phyloP scores from a whole-genome alignment of 768 basidiomycete species.

The Podaxis sp. region DNA sequence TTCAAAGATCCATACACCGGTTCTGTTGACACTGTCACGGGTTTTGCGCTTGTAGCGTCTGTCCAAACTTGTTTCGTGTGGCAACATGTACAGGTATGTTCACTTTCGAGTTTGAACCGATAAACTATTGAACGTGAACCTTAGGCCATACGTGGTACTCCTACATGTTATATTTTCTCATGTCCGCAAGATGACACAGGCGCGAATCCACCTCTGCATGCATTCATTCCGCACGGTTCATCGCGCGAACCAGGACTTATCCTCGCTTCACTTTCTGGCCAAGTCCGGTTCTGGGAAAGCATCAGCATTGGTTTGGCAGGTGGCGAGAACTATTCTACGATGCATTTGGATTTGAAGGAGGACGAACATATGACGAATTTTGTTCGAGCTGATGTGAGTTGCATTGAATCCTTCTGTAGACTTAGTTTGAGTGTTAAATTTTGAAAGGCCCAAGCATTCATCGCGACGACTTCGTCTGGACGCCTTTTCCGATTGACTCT shows the following conservation, averaged over 20 bases:
- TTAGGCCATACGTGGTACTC: constrained; percentile 64
- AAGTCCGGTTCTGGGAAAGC: constrained; percentile 85
- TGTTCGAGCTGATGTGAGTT: constrained; percentile 62
- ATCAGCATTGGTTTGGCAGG: constrained; percentile 83
- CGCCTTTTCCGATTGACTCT: constrained; percentile 63
- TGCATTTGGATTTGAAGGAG: constrained; percentile 45
- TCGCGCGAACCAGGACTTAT: constrained; percentile 87
- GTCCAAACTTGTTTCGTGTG: constrained; percentile 78
- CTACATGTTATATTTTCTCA: constrained; percentile 82
- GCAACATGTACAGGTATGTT: constrained; percentile 69
- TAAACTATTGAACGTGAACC: constrained; percentile 1
- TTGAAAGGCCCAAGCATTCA: constrained; percentile 59
- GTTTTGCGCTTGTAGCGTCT: constrained; percentile 74
- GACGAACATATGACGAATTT: constrained; percentile 67
- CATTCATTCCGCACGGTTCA: constrained; percentile 65
- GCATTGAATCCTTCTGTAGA: not conserved
- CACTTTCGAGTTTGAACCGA: not conserved
- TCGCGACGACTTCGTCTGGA: constrained; percentile 69
- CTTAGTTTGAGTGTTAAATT: constrained; percentile 8
- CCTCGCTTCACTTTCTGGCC: constrained; percentile 67
- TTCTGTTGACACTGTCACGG: constrained; percentile 67
- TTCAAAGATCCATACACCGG: constrained; percentile 67
- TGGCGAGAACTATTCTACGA: constrained; percentile 62
- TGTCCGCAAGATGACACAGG: constrained; percentile 53
- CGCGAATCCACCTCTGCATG: constrained; percentile 48